Evolutionary conservation across 1,139 yeast species (phyloP), one percentile per base, ranked within the genome.

Genomic region (Trichomonascaceae sp.): DNA sequence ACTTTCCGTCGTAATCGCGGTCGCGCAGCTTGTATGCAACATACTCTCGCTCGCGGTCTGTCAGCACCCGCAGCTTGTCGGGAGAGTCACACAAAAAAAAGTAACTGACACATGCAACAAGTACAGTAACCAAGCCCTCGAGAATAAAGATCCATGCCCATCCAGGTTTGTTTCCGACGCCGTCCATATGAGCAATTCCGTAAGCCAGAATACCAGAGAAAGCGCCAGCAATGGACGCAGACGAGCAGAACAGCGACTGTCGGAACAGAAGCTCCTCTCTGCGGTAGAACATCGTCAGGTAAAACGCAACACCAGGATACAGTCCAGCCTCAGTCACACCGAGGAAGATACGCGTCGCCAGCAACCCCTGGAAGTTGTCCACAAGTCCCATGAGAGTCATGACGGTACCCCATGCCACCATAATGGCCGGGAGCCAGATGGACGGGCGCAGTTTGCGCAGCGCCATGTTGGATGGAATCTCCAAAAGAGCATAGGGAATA

Each of bases 101-200:
- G 44, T 56, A 71, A 20, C 71, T 61, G 16, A 63, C 39, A 9
- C 64, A 34, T 0, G 73, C 74, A 40, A 70, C 62, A 2, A 68
- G 67, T 30, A 65, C 60, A 8, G 78, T 71, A 17, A 64, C 52
- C 4, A 62, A 51, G n/a, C 78, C 78, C 45, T 73, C 78, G 29
- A 74, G 53, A 33, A 74, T 58, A 34, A 73, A 57, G 33, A 74
- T 58, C 77, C 78, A 74, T 51, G 70, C 57, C 80, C 80, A 74
- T 4, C 76, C 57, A 62, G 71, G 43, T 16, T 42, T 35, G 5
- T 47, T 50, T 5, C 42, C 48, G 13, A 40, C 37, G 6, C 53
- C 52, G 28, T 48, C 41, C 47, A 53, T 44, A 11, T 45, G 39
- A 23, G 42, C 43, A 74, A 78, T 41, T 3, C 50, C 62, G 33